Conservation (phyloP, 2,329 filamentous ascomycete species). For the Colletotrichum brevisporum region DNA sequence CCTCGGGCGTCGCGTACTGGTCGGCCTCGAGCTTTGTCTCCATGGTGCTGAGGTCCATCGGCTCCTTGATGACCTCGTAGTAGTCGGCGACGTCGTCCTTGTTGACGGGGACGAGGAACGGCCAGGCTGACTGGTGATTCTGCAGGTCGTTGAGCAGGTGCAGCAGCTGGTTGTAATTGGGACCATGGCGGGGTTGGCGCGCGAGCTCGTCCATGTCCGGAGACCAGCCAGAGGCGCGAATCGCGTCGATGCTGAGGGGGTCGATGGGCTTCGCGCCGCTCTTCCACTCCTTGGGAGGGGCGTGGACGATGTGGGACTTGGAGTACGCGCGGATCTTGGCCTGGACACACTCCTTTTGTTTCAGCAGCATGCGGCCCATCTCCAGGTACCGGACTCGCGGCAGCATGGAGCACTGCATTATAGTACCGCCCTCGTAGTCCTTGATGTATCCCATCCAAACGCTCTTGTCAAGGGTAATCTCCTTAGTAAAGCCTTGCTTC, state of each 20-base stretch:
- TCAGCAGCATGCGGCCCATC: slow-evolving; percentile 91
- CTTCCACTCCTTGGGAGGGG: slow-evolving; percentile 88
- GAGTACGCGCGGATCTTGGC: slow-evolving; percentile 95
- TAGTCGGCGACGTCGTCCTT: slow-evolving; percentile 98
- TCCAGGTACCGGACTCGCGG: slow-evolving; percentile 96
- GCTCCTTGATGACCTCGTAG: slow-evolving; percentile 97
- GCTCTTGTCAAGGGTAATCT: slow-evolving; percentile 90
- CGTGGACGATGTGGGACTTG: slow-evolving; percentile 88
- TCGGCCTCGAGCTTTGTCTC: slow-evolving; percentile 95
- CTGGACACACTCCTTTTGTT: slow-evolving; percentile 95
- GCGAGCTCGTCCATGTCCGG: slow-evolving; percentile 98
- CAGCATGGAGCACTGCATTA: slow-evolving; percentile 99
- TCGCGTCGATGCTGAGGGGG: slow-evolving; percentile 87
- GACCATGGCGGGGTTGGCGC: slow-evolving; percentile 93
- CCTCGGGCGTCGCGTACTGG: slow-evolving; percentile 90
- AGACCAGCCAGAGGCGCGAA: slow-evolving; percentile 94
- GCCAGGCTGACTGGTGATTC: slow-evolving; percentile 94
- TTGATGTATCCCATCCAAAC: slow-evolving; percentile 99
- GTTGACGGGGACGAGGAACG: slow-evolving; percentile 93
- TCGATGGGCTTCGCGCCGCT: slow-evolving; percentile 83
- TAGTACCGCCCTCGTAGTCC: slow-evolving; percentile 98
- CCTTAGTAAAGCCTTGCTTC: slow-evolving; percentile 98
- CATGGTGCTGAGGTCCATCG: slow-evolving; percentile 98
- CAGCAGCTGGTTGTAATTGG: slow-evolving; percentile 94
- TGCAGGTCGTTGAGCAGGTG: slow-evolving; percentile 95